Base-by-base conservation (phyloP, 192 early-diverging fungal genomes). In the Backusella morwellensis region DNA sequence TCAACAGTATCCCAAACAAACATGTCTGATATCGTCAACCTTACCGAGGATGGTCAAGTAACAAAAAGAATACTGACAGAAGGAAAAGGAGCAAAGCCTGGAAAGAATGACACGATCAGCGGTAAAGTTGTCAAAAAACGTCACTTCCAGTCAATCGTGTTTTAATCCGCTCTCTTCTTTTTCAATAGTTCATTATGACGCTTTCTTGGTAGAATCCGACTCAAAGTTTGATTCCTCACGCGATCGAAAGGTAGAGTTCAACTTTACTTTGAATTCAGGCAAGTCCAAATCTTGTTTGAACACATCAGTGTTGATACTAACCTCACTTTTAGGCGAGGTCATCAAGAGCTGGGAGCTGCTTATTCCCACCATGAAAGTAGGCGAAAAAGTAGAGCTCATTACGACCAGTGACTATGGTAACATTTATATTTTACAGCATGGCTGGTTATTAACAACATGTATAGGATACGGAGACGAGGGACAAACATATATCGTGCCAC, bases 291-390 rank as follows among this genome's bases (percentile, higher is more conserved):
- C 11, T 42, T 11, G 21, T 36, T 73, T 9, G 32, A 9, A 35
- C 29, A 11, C 2, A 32, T 32, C 32, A 1, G 32, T 2, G 2
- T 3, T 32, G 32, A 32, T 1, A 3, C n/a, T 17, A 17, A 26
- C 40, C 29, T 6, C n/a, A 0, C 6, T 3, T 21, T 11, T 35
- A 85, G 84, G 77, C 41, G 79, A 83, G 44, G 82, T 86, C 1
- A 81, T 86, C 68, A 80, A 83, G 34, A 78, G 82, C 67, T 81
- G 80, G 77, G 85, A 86, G 14, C 35, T 81, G 26, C 78, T 74
- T 73, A 74, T 86, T 50, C 76, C 73, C 5, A 83, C 82, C 42
- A 86, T 86, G 85, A 78, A 79, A 69, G 79, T 86, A 41, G 85
- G 85, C 32, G 85, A 86, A 63, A 72, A 75, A 35, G 77, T 73